Conservation (phyloP, 2,329 filamentous ascomycete genomes). For the Pseudogymnoascus sp. region DNA sequence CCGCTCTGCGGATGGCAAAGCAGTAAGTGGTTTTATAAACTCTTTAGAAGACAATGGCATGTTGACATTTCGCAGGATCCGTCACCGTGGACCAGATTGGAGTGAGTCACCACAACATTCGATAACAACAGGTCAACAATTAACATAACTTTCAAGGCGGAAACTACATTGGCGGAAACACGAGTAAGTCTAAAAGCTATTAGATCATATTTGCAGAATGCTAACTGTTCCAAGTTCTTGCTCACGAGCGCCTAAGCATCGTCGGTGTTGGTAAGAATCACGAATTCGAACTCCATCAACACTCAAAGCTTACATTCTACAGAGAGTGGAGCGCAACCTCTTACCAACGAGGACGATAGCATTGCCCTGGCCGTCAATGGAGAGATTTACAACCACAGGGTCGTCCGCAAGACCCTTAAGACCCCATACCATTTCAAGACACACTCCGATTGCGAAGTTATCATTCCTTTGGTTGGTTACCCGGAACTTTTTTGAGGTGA, state of each 20-base stretch:
- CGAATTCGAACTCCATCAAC: conserved; percentile 8
- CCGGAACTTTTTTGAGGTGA: neutral
- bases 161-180: conserved; percentile 82
- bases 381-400: conserved; percentile 99
- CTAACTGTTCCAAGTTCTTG: conserved; percentile 58
- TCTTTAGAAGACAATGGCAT: neutral
- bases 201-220: neutral
- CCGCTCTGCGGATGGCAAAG: conserved; percentile 86
- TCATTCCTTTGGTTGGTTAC: conserved; percentile 78
- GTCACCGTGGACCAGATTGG: conserved; percentile 97
- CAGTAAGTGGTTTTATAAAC: conserved; percentile 53
- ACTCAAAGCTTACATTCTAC: conserved; percentile 15
- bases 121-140: conserved; percentile 19
- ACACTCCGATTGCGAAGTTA: conserved; percentile 96
- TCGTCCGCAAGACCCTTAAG: conserved; percentile 81
- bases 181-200: conserved; percentile 52
- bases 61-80: conserved; percentile 51
- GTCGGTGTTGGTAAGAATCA: conserved; percentile 75
- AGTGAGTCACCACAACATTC: conserved; percentile 53
- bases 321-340: conserved; percentile 93
- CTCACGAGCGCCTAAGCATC: conserved; percentile 95
- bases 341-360: conserved; percentile 82
- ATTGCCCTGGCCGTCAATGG: conserved; percentile 96
- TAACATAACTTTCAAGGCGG: conserved; percentile 51
- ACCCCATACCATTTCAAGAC: conserved; percentile 94